Conservation (phyloP, 306 rosid species). For the Neltuma alba region DNA sequence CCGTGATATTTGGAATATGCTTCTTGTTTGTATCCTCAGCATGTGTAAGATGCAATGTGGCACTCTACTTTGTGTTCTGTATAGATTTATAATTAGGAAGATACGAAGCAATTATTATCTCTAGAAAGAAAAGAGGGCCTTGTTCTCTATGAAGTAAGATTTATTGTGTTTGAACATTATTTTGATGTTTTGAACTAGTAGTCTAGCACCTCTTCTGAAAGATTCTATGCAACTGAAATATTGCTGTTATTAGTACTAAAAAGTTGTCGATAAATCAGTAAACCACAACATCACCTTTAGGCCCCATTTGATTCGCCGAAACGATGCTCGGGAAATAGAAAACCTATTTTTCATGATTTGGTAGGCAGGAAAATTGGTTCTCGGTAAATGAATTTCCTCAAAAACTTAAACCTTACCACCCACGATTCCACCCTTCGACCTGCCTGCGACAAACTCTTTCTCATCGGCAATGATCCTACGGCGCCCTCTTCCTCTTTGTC, state of each 20-base stretch:
- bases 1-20: constrained; percentile 38
- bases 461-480: too few relatives aligned
- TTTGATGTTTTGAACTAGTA: neutral
- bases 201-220: neutral
- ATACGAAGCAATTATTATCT: constrained; percentile 13
- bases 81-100: constrained; percentile 12
- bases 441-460: too few relatives aligned
- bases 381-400: too few relatives aligned
- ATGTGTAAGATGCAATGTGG: constrained; percentile 24
- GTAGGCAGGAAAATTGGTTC: too few relatives aligned
- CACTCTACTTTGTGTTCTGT: constrained; percentile 20
- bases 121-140: constrained; percentile 1
- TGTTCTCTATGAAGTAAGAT: neutral
- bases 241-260: neutral
- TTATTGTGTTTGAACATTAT: neutral
- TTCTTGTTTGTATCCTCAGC: constrained; percentile 41
- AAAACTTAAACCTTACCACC: too few relatives aligned
- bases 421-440: too few relatives aligned
- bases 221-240: neutral
- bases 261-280: too few relatives aligned
- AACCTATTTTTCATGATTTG: too few relatives aligned
- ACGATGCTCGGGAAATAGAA: too few relatives aligned
- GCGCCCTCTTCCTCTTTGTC: too few relatives aligned
- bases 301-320: too few relatives aligned
- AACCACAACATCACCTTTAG: too few relatives aligned